Evolutionary conservation across 371 early-diverging fungal species (phyloP).

Genomic region (Mucor irregularis): DNA sequence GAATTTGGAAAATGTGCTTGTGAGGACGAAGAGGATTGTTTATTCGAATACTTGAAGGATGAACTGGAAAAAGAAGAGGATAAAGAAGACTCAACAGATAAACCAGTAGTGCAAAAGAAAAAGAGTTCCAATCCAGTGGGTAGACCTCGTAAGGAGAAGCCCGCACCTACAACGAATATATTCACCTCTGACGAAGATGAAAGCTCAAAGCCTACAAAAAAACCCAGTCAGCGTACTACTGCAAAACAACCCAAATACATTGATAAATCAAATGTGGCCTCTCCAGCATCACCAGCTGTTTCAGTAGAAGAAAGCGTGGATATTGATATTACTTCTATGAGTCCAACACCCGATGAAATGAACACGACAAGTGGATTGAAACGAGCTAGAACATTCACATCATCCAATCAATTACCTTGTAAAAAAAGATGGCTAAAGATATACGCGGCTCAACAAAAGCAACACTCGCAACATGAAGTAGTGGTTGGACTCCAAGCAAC

Average conservation of each 20-base stretch:
- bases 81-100: neutral
- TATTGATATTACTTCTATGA: constrained; percentile 19
- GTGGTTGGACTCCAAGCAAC: too few species aligned
- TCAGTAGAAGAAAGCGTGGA: constrained; percentile 12
- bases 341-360: neutral
- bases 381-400: neutral
- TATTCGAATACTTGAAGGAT: constrained; percentile 32
- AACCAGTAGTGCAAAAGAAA: too few species aligned
- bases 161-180: neutral
- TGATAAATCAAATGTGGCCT: too few species aligned
- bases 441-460: constrained; percentile 2
- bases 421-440: constrained; percentile 22
- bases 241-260: too few species aligned
- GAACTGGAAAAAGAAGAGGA: neutral
- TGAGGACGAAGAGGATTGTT: constrained; percentile 42
- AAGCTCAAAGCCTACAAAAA: neutral
- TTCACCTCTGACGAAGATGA: constrained; percentile 21
- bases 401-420: neutral
- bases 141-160: neutral
- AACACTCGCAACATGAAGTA: neutral
- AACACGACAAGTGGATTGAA: neutral
- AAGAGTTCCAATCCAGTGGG: neutral
- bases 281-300: constrained; percentile 14
- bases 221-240: neutral
- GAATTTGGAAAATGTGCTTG: constrained; percentile 51